These are phyloP conservation scores for Sporisorium sorghi DNA, from an alignment of 1,284 basidiomycete species.

Conservation along the genomic window DNA sequence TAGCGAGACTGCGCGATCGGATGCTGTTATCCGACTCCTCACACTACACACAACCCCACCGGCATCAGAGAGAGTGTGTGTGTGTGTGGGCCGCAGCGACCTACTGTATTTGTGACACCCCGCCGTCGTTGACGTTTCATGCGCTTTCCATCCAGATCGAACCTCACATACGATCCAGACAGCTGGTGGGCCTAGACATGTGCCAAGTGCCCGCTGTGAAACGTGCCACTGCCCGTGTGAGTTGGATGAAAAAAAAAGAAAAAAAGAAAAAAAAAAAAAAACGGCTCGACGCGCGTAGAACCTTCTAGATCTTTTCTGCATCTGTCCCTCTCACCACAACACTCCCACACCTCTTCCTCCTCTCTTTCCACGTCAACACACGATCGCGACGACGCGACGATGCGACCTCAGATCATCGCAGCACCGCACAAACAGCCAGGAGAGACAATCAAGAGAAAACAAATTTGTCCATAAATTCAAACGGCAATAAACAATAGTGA, in stretches of 20 bases:
- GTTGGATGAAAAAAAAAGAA: no score
- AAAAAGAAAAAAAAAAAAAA: no score
- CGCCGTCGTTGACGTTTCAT: background rate
- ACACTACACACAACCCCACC: background rate
- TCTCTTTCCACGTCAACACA: background rate
- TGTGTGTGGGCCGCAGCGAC: no score
- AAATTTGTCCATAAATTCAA: slow-evolving; percentile 21
- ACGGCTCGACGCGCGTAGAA: slow-evolving; percentile 16
- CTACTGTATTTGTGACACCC: background rate
- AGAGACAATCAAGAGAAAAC: background rate
- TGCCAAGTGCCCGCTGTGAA: no score
- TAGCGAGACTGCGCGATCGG: slow-evolving; percentile 1
- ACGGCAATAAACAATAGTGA: slow-evolving; percentile 7
- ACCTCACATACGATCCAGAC: no score
- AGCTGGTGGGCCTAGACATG: no score
- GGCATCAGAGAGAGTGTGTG: no score
- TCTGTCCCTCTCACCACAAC: background rate
- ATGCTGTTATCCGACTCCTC: background rate
- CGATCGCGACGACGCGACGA: background rate
- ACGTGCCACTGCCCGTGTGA: no score
- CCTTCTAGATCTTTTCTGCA: slow-evolving; percentile 21
- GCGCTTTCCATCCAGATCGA: slow-evolving; percentile 7
- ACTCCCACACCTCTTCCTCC: background rate
- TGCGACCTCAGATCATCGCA: background rate
- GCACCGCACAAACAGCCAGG: background rate